Evolutionary conservation across 2,329 filamentous ascomycete species (phyloP).

Genomic region (Colletotrichum phormii): DNA sequence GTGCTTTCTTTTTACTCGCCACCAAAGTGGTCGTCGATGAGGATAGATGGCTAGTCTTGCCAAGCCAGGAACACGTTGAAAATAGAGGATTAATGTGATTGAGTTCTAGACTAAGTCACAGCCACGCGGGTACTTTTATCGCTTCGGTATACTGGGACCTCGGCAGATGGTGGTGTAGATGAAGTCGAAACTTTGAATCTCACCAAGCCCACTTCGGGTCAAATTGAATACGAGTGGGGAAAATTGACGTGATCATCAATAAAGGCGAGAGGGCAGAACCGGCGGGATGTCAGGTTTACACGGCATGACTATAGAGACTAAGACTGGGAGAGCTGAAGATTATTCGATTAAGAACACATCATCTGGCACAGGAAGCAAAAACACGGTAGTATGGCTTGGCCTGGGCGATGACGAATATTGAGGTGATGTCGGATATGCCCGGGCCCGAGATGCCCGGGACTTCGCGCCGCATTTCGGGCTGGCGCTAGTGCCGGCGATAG

Average conservation of each 20-base stretch:
- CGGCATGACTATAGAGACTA: neutral
- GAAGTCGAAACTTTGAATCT: neutral
- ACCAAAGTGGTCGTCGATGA: neutral
- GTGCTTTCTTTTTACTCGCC: neutral
- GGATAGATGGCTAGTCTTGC: neutral
- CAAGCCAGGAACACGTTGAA: neutral
- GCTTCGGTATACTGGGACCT: neutral
- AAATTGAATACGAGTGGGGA: too few relatives aligned
- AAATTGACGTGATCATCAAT: neutral
- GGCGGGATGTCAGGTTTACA: neutral
- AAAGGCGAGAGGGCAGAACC: neutral
- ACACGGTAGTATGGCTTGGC: neutral
- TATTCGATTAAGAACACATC: too few relatives aligned
- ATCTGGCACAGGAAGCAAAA: too few relatives aligned
- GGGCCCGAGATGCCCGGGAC: too few relatives aligned
- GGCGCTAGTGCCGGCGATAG: neutral
- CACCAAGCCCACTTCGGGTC: neutral
- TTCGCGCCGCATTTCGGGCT: neutral
- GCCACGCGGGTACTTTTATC: neutral
- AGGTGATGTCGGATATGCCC: neutral
- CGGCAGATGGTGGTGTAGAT: neutral
- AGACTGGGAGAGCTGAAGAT: accelerated
- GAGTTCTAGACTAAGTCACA: neutral
- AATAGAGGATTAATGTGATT: neutral
- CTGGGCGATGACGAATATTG: neutral